These are phyloP conservation scores for Capsicum rhomboideum DNA, from an alignment of 257 asterid species.

Conservation along the genomic window DNA sequence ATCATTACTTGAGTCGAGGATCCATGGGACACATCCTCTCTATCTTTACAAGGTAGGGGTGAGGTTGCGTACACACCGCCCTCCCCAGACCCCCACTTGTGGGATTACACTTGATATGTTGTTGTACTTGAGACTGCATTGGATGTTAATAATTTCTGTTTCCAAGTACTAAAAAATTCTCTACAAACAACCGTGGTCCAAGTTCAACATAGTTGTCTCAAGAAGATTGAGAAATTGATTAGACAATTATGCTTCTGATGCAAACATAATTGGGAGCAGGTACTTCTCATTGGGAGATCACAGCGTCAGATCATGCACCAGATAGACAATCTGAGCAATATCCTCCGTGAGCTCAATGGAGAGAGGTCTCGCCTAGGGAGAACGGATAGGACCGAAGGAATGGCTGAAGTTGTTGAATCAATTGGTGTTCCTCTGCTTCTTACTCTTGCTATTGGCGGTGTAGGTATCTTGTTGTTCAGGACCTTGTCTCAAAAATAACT, in stretches of 20 bases:
- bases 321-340: constrained; percentile 64
- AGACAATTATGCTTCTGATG: background rate
- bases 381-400: constrained; percentile 11
- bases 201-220: background rate
- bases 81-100: background rate
- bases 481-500: constrained; percentile 33
- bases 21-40: background rate
- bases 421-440: constrained; percentile 48
- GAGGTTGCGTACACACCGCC: background rate
- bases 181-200: background rate
- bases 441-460: constrained; percentile 63
- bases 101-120: background rate
- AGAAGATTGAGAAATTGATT: background rate
- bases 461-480: constrained; percentile 54
- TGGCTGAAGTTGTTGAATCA: constrained; percentile 24
- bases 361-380: constrained; percentile 51
- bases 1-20: background rate
- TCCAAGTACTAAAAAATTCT: background rate
- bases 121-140: background rate
- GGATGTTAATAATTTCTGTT: background rate
- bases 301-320: constrained; percentile 91
- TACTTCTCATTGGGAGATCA: constrained; percentile 56
- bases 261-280: constrained; percentile 31
- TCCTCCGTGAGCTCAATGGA: constrained; percentile 50
- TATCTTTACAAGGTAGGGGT: background rate